Conservation (phyloP, 768 basidiomycete species). For the Cystobasidium tubakii region DNA sequence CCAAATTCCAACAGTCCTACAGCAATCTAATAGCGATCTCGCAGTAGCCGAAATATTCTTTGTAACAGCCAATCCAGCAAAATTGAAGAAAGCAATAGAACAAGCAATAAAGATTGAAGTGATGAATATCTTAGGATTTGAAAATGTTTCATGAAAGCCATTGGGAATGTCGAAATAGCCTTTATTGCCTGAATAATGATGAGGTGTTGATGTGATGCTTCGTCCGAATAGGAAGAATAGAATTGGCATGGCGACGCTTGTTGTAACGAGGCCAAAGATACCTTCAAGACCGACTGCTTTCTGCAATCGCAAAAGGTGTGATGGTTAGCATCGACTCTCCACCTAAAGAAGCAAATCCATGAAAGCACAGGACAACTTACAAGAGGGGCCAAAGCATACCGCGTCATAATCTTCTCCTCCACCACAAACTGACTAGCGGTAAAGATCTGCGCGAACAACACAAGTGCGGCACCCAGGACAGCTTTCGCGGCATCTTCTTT, state of each 20-base stretch:
- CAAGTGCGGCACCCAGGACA: constrained; percentile 67
- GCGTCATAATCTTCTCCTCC: constrained; percentile 91
- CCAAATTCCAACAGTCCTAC: constrained; percentile 95
- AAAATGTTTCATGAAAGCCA: constrained; percentile 81
- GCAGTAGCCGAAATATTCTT: constrained; percentile 79
- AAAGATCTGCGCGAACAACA: constrained; percentile 90
- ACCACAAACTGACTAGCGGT: constrained; percentile 88
- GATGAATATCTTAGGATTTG: constrained; percentile 18
- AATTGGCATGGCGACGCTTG: constrained; percentile 72
- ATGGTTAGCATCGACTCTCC: too few species aligned
- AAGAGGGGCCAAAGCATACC: constrained; percentile 77
- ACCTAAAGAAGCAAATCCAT: too few species aligned
- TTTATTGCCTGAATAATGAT: constrained; percentile 52
- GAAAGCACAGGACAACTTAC: constrained; percentile 51
- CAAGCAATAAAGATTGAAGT: constrained; percentile 35
- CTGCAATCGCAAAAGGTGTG: too few species aligned
- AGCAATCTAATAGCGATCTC: constrained; percentile 84
- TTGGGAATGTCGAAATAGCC: constrained; percentile 71
- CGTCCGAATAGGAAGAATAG: constrained; percentile 52
- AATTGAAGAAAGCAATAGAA: constrained; percentile 72
- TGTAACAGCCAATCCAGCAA: constrained; percentile 49
- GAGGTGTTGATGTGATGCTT: constrained; percentile 47
- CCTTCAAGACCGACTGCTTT: constrained; percentile 88
- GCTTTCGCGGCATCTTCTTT: constrained; percentile 23
- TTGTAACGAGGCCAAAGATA: constrained; percentile 75